Base-by-base conservation (phyloP, 768 basidiomycete genomes). In the Termitomyces sp. region DNA sequence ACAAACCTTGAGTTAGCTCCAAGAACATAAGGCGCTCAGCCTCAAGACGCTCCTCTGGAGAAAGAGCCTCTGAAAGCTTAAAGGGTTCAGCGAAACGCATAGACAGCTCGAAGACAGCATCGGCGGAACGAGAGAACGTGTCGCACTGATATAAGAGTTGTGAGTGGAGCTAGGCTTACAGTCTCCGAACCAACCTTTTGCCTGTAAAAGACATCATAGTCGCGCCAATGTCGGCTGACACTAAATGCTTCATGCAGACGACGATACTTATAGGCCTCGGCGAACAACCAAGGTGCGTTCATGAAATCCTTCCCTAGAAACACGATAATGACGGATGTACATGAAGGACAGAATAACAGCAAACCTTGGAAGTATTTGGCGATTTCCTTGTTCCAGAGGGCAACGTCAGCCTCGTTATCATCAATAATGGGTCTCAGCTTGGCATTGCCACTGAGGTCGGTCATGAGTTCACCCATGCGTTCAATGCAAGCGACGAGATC, bases 361-460 rank as follows among this genome's bases (percentile, higher is more conserved):
- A 70, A 67, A 84, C 91, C 92, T 74, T 93, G 87, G 74, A 97
- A 97, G 71, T 83, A 97, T 68, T 92, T 93, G 43, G 92, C 92
- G 47, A 96, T 95, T 70, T 94, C 92, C 69, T 97, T 96, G 74
- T 98, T 98, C 95, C 94, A 98, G 8, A 97, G 79, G 6, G 93
- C 87, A 31, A 98, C 89, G 61, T 97, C 95, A 9, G 85, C 94
- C 68, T 94, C 94, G 53, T 81, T 85, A 66, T 97, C 95, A 69
- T 97, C 95, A 32, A 92, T 73, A 66, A 97, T 92, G 32, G 92
- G 92, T 13, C 94, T 76, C 12, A 96, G 78, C 68, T 91, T 92
- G 12, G 85, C 83, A 66, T 94, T 93, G 0, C 81, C 84, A 65
- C 89, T 90, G 57, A 96, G 76, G 68, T 96, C 92, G 12, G 77